Evolutionary conservation across 2,329 filamentous ascomycete species (phyloP).

Genomic region (Fusarium pseudoanthophilum): DNA sequence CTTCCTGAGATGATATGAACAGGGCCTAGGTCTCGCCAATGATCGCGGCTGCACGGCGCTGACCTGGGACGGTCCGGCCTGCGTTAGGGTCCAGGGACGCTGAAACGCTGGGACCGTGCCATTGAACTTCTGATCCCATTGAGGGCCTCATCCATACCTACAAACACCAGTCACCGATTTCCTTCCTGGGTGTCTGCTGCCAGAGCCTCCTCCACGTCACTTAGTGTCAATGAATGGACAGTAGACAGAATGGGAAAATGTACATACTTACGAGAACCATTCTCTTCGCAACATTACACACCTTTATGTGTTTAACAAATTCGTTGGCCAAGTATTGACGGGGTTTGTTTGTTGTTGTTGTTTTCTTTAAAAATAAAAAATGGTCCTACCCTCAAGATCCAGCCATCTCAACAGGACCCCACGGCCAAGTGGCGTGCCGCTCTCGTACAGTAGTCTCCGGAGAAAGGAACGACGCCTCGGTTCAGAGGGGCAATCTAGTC

Average conservation of each 20-base stretch:
- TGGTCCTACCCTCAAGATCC: constrained; percentile 3
- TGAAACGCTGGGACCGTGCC: constrained; percentile 25
- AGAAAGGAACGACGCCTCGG: constrained; percentile 27
- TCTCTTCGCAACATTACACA: background rate
- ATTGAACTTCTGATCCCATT: constrained; percentile 10
- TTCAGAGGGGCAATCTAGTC: background rate
- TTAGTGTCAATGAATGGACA: constrained; percentile 22
- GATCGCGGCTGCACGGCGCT: constrained; percentile 24
- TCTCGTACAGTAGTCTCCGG: constrained; percentile 39
- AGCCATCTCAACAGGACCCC: constrained; percentile 29
- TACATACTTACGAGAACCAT: constrained; percentile 15
- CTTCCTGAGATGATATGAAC: constrained; percentile 15
- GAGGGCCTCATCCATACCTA: constrained; percentile 11
- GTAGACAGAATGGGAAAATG: background rate
- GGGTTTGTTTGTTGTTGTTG: background rate
- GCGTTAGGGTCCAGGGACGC: constrained; percentile 30
- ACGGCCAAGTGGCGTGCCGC: constrained; percentile 40
- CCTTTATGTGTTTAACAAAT: too few species aligned
- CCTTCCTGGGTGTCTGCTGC: constrained; percentile 1
- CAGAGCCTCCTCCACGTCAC: constrained; percentile 29
- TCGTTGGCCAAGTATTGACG: background rate
- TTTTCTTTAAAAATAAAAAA: background rate
- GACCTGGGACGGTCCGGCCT: constrained; percentile 42
- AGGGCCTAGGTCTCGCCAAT: constrained; percentile 18
- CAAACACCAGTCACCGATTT: constrained; percentile 16